Evolutionary conservation across 2,329 filamentous ascomycete genomes (phyloP), one percentile per base, ranked within the genome.

Genomic region (Colletotrichum sp.): DNA sequence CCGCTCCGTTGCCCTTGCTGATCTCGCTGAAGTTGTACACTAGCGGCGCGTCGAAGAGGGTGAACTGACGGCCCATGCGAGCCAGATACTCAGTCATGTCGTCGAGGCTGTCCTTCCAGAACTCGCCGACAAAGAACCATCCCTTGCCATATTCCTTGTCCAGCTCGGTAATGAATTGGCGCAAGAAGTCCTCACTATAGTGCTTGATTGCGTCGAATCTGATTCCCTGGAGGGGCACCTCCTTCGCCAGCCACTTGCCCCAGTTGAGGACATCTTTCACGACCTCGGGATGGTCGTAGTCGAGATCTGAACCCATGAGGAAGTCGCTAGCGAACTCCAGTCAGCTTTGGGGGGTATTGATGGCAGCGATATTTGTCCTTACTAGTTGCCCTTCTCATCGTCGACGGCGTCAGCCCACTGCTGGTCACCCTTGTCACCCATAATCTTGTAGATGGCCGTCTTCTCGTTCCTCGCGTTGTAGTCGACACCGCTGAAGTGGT

Each of bases 171-270:
- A 95, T 89, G 84, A 94, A 94, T n/a, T 91, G 88, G 57, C 88
- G 88, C 36, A 93, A 88, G 80, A 95, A 95, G n/a, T 88, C 86
- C 75, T 90, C 89, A 32, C 91, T 93, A 83, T 93, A 94, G 83
- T 95, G 94, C 84, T 95, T 94, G 34, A 93, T 91, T 15, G 93
- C 94, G 81, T 95, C 94, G 67, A 95, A 89, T 21, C 94, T 88
- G 82, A 95, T 92, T 1, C 93, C 93, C 77, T 89, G 88, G 13
- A 95, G 85, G 0, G 90, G 89, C 0, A 94, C 81, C 75, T 92
- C 87, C 7, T 89, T 85, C 1, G 90, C 88, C 72, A 95, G 87
- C 94, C 94, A 95, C 6, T 89, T 85, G 3, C 91, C 92, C 94
- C 93, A 95, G 67, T 88, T 87, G 70, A 93, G 86, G 6, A 95